Base-by-base conservation (phyloP, 305 asterid genomes). In the Ruellia speciosa region DNA sequence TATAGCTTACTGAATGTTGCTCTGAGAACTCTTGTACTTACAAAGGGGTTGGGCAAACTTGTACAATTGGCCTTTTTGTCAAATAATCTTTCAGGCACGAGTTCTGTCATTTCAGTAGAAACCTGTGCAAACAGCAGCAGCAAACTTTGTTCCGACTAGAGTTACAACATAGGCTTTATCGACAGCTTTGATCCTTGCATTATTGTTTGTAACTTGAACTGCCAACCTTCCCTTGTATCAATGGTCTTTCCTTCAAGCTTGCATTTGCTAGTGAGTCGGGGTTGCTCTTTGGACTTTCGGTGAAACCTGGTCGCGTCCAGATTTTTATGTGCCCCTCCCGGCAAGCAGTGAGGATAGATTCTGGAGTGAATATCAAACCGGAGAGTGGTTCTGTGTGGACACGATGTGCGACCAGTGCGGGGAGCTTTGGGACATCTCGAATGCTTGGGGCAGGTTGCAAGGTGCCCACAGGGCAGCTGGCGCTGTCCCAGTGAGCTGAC, bases 341-440 rank as follows among this genome's bases (percentile, higher is more conserved):
- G 60, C 94, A 84, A 34, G 77, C 80, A 3, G 96, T 86, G 34
- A 93, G 90, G 59, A 89, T 75, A 3, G 97, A 88, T 66, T 93
- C 96, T 18, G 75, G 94, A 14, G 97, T 86, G 83, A 89, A 86
- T 64, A 66, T 62, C 75, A 93, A 68, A 62, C 92, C 94, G 13
- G 99, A 83, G 28, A 88, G 97, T 7, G 99, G 97, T 41, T 89
- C 99, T 0, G 95, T 85, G 75, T 93, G 97, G 34, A 85, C 97
- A 31, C 96, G 95, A 35, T 93, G 99, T 19, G 81, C 79, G 13
- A 86, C 92, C 28, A 89, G 65, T 0, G 97, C 96, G 17, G 99
- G 81, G 16, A 93, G 76, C 78, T 88, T 93, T 7, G 97, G 99
- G 41, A 93, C 77, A 33, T 86, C 95, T 51, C 90, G 69, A 80